A percentile compares a stretch with the other conserved stretches of the same genome.
Conservation (phyloP, 2,329 filamentous ascomycete species). For the Penicillium sp. region DNA sequence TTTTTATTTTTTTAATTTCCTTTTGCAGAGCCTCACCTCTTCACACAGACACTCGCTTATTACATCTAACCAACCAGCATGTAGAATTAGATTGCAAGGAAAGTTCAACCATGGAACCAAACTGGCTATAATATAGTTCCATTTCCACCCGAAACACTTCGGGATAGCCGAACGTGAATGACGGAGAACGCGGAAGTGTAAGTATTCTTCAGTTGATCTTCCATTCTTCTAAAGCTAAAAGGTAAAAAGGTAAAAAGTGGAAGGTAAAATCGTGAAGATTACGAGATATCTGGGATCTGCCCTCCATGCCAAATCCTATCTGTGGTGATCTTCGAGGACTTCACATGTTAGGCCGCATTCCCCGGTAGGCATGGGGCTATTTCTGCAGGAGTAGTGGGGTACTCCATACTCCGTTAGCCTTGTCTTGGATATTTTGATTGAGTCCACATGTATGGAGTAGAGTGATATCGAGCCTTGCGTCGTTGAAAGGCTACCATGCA, state of each 20-base stretch:
- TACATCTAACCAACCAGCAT: not conserved
- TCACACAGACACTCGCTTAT: not conserved
- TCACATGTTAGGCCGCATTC: not conserved
- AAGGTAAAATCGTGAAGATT: not conserved
- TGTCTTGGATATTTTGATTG: not conserved
- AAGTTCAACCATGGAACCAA: not conserved
- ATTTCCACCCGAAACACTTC: not conserved
- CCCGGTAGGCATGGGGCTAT: not conserved
- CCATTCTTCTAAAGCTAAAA: not conserved
- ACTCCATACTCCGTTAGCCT: not conserved
- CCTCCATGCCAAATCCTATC: not conserved
- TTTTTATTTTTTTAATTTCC: not conserved
- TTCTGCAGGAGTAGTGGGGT: not conserved
- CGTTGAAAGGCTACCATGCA: not conserved
- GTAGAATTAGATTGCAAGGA: not conserved
- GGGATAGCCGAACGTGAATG: not conserved
- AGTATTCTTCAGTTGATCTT: not conserved
- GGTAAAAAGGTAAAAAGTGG: not conserved
- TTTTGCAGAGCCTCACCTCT: conserved; percentile 6
- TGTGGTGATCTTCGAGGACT: not conserved
- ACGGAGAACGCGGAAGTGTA: conserved; percentile 1
- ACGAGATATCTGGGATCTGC: not conserved
- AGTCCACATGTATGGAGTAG: not conserved
- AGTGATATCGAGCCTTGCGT: not conserved
- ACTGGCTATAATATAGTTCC: not conserved